phyloP scores from a whole-genome alignment of 2,329 filamentous ascomycete species.

The Hymenoscyphus scutula region DNA sequence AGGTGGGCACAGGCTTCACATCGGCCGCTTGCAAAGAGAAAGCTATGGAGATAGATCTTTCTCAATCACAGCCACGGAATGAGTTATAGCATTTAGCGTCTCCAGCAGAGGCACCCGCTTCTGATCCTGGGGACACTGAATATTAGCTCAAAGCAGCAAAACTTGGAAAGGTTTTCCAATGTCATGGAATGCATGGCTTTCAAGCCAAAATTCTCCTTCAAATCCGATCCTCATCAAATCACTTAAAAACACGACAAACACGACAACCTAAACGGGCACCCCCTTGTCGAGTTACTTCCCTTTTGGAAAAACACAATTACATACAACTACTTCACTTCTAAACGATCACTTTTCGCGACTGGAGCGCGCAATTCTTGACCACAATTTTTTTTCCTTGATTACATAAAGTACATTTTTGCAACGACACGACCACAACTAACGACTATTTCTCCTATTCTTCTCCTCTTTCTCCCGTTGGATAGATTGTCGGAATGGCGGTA shows the following conservation, averaged over 20 bases:
- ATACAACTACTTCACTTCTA: constrained; percentile 16
- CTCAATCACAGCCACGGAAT: too few relatives aligned
- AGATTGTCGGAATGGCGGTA: constrained; percentile 16
- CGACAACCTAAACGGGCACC: constrained; percentile 18
- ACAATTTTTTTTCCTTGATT: constrained; percentile 9
- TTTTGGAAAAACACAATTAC: constrained; percentile 10
- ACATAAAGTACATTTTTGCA: constrained; percentile 10
- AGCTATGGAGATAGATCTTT: constrained; percentile 23
- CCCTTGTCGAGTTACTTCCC: constrained; percentile 15
- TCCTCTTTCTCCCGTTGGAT: constrained; percentile 20
- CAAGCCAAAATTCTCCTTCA: constrained; percentile 23
- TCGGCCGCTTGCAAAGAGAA: constrained; percentile 78
- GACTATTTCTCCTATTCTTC: constrained; percentile 5
- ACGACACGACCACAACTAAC: constrained; percentile 3
- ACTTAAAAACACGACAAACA: constrained; percentile 7
- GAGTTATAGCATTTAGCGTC: constrained; percentile 38
- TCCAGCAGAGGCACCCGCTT: constrained; percentile 37
- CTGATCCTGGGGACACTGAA: constrained; percentile 37
- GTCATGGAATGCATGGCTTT: constrained; percentile 21
- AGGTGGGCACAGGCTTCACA: constrained; percentile 87
- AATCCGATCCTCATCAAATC: constrained; percentile 21
- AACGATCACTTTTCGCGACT: constrained; percentile 24
- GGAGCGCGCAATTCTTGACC: constrained; percentile 24
- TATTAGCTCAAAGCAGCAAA: constrained; percentile 30
- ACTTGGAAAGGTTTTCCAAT: constrained; percentile 17